Evolutionary conservation across 768 basidiomycete genomes (phyloP), one percentile per base, ranked within the genome.

Genomic region (Candolleomyces eurysporus): DNA sequence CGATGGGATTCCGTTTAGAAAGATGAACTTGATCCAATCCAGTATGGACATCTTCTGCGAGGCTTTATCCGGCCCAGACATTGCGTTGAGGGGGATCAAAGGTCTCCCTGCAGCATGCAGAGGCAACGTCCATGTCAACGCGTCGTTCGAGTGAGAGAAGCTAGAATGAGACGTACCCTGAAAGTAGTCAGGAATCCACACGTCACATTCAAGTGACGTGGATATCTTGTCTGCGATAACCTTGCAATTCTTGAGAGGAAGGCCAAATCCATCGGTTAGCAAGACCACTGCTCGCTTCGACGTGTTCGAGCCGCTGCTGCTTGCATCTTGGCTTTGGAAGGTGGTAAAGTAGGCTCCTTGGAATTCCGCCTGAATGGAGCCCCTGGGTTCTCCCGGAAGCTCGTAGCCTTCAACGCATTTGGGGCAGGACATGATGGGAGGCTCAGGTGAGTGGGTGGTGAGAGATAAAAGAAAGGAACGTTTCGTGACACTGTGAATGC

Each of bases 131-230:
- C 36, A 36, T n/a, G 49, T 21, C 19, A 51, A 21, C 52, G 32
- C 10, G 31, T 22, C 30, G 32, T n/a, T 40, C 19, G 21, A 16
- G 26, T 26, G 26, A 26, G 26, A 26, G 26, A 26, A 26, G 26
- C 26, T 26, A 26, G 26, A 26, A 26, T 26, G 26, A 26, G 26
- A 54, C 59, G 19, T 30, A 82, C 86, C 87, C 62, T 75, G 68
- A 64, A 87, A 88, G 52, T 84, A 69, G 71, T 89, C 85, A 9
- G 86, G 87, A 19, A 85, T 76, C 81, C 84, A 88, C 19, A 87
- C 85, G 65, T 88, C 87, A 62, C 85, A 84, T n/a, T 75, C 72
- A 31, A 87, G 66, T 14, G 71, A 65, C 58, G 78, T 71, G 9
- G 85, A 77, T 26, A 86, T 67, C 31, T 75, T 72, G 69, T 88